Percentiles rank a stretch among this genome's conserved stretches.
Evolutionary conservation across 257 asterid species (phyloP).

Genomic region (Lantana camara): DNA sequence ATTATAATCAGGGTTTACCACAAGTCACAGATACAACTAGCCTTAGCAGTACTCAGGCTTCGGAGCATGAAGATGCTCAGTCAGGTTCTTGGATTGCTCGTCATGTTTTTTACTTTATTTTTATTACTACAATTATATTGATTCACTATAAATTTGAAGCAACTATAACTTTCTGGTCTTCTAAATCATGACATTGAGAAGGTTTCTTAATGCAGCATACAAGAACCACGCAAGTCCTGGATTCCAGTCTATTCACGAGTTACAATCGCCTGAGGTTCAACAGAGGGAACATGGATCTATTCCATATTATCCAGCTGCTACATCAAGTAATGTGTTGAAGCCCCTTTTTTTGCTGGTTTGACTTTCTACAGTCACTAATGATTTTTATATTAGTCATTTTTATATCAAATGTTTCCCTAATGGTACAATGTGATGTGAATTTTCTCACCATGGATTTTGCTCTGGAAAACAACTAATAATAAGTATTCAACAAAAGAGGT

Average conservation of each 20-base stretch:
- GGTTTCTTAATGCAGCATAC: constrained; percentile 57
- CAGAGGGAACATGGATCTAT: constrained; percentile 39
- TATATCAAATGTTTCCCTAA: neutral
- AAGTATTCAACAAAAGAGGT: constrained; percentile 2
- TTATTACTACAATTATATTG: neutral
- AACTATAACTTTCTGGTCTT: constrained; percentile 15
- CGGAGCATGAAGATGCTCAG: constrained; percentile 90
- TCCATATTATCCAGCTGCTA: constrained; percentile 42
- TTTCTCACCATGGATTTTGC: neutral
- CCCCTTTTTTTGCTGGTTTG: constrained; percentile 6
- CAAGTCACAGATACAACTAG: constrained; percentile 73
- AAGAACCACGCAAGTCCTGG: constrained; percentile 65
- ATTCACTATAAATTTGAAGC: constrained; percentile 11
- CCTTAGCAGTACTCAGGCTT: constrained; percentile 63
- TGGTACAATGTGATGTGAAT: constrained; percentile 4
- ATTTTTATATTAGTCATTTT: neutral
- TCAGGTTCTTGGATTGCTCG: constrained; percentile 64
- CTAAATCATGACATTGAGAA: constrained; percentile 26
- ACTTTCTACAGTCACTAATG: constrained; percentile 16
- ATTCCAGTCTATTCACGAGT: constrained; percentile 45
- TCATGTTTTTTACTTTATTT: constrained; percentile 10
- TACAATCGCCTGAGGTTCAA: constrained; percentile 37
- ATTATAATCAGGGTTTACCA: constrained; percentile 58
- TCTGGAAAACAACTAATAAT: constrained; percentile 6
- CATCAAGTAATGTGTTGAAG: constrained; percentile 42